A percentile compares a stretch with the other conserved stretches of the same genome.
These are phyloP conservation scores for Melanomma pulvis-pyrius DNA, from an alignment of 495 filamentous ascomycete species.

Conservation along the genomic window DNA sequence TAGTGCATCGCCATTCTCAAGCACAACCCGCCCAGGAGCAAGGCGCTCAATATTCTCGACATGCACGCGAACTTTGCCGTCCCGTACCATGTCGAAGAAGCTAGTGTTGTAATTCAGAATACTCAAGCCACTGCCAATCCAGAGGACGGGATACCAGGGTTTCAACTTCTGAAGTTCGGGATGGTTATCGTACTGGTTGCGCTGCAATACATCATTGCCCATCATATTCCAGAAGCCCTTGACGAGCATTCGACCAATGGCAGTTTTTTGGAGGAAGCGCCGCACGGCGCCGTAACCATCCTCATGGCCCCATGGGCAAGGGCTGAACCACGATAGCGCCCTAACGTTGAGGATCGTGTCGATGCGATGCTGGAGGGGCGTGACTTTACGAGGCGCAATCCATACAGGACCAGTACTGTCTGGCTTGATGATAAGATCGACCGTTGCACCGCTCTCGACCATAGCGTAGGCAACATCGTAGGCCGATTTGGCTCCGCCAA, in stretches of 20 bases:
- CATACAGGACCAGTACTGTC: conserved; percentile 73
- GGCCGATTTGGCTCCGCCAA: conserved; percentile 74
- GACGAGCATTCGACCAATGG: conserved; percentile 67
- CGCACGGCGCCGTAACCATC: conserved; percentile 55
- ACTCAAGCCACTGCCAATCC: conserved; percentile 28
- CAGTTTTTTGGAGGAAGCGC: conserved; percentile 66
- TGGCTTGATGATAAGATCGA: conserved; percentile 79
- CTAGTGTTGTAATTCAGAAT: conserved; percentile 30
- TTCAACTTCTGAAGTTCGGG: conserved; percentile 65
- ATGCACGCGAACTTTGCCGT: conserved; percentile 63
- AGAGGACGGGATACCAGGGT: conserved; percentile 64
- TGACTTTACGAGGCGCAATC: conserved; percentile 69
- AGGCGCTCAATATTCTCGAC: conserved; percentile 63
- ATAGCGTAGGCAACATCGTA: conserved; percentile 77
- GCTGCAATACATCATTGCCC: conserved; percentile 58
- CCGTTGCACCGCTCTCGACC: conserved; percentile 63
- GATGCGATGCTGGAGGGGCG: conserved; percentile 60
- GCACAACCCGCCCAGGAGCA: conserved; percentile 53
- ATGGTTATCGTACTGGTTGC: conserved; percentile 63
- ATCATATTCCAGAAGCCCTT: conserved; percentile 69
- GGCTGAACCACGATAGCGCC: conserved; percentile 66
- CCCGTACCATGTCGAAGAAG: conserved; percentile 35
- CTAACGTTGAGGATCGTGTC: conserved; percentile 69
- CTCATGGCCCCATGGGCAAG: conserved; percentile 62
- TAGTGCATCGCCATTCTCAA: conserved; percentile 59